Percentiles rank a stretch among this genome's conserved stretches.
phyloP scores from a whole-genome alignment of 768 basidiomycete genomes.

The Leccinum aurantiacum region DNA sequence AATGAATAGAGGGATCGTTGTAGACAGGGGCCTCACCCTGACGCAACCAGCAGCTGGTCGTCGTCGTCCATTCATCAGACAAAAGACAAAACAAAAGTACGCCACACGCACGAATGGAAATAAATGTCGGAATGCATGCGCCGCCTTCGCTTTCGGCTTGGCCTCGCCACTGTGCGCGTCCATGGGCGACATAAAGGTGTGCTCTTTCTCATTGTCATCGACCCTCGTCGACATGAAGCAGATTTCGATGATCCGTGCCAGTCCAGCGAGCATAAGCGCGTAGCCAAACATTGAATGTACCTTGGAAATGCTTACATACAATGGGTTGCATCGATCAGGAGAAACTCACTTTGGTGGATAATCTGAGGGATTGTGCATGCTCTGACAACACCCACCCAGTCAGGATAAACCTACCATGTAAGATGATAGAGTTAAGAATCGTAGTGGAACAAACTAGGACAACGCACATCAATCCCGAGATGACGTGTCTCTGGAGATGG shows the following conservation, averaged over 20 bases:
- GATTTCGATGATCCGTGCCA: constrained; percentile 78
- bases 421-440: not conserved
- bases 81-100: not conserved
- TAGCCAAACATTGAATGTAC: constrained; percentile 83
- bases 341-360: constrained; percentile 69
- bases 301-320: constrained; percentile 33
- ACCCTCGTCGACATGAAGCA: constrained; percentile 58
- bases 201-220: constrained; percentile 64
- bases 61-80: constrained; percentile 2
- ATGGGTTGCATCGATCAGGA: not conserved
- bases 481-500: constrained; percentile 57
- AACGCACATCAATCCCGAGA: constrained; percentile 77
- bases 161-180: constrained; percentile 10
- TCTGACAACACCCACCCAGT: constrained; percentile 96
- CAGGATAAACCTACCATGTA: constrained; percentile 62
- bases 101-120: constrained; percentile 75
- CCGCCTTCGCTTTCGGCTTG: constrained; percentile 35
- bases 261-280: constrained; percentile 80
- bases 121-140: constrained; percentile 75
- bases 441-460: not conserved
- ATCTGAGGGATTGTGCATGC: constrained; percentile 79
- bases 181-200: constrained; percentile 52
- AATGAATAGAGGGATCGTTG: not conserved
- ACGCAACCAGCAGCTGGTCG: constrained; percentile 64
- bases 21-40: constrained; percentile 50